A percentile compares a stretch with the other conserved stretches of the same genome.
These are phyloP conservation scores for Trichoderma brevicompactum DNA, from an alignment of 2,329 filamentous ascomycete species.

Conservation along the genomic window DNA sequence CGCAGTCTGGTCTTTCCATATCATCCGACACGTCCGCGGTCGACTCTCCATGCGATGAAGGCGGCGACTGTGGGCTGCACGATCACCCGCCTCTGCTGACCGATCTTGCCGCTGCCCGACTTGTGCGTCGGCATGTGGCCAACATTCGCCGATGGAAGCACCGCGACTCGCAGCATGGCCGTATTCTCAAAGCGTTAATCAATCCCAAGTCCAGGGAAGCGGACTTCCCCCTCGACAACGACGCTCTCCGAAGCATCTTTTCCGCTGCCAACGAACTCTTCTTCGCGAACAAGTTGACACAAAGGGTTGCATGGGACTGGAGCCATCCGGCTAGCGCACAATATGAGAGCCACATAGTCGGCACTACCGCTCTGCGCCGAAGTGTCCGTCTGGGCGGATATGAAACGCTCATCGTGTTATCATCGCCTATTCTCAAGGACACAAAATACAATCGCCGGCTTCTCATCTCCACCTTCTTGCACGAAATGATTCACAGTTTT, in stretches of 20 bases:
- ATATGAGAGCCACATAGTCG: slow-evolving; percentile 62
- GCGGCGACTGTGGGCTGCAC: slow-evolving; percentile 34
- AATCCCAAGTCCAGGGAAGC: slow-evolving; percentile 51
- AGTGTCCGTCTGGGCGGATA: slow-evolving; percentile 54
- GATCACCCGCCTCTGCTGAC: slow-evolving; percentile 40
- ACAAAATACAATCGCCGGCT: slow-evolving; percentile 62
- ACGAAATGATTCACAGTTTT: slow-evolving; percentile 70
- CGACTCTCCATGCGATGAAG: slow-evolving; percentile 39
- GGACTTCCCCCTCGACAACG: slow-evolving; percentile 60
- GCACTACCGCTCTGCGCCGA: slow-evolving; percentile 63
- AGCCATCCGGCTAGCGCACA: slow-evolving; percentile 54
- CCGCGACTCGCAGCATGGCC: slow-evolving; percentile 57
- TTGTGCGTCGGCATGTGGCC: slow-evolving; percentile 55
- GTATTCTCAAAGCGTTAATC: slow-evolving; percentile 63
- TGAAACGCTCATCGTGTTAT: slow-evolving; percentile 67
- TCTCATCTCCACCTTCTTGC: slow-evolving; percentile 67
- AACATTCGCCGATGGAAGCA: slow-evolving; percentile 48
- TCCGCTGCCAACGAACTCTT: slow-evolving; percentile 66
- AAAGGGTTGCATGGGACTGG: slow-evolving; percentile 67
- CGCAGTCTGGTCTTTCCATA: slow-evolving; percentile 55
- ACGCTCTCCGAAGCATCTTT: slow-evolving; percentile 62
- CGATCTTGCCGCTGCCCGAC: slow-evolving; percentile 53
- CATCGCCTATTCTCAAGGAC: slow-evolving; percentile 60
- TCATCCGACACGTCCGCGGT: slow-evolving; percentile 46
- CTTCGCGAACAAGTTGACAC: slow-evolving; percentile 59